Evolutionary conservation across 306 rosid species (phyloP), one percentile per base, ranked within the genome.

Genomic region (Prinsepia uniflora): DNA sequence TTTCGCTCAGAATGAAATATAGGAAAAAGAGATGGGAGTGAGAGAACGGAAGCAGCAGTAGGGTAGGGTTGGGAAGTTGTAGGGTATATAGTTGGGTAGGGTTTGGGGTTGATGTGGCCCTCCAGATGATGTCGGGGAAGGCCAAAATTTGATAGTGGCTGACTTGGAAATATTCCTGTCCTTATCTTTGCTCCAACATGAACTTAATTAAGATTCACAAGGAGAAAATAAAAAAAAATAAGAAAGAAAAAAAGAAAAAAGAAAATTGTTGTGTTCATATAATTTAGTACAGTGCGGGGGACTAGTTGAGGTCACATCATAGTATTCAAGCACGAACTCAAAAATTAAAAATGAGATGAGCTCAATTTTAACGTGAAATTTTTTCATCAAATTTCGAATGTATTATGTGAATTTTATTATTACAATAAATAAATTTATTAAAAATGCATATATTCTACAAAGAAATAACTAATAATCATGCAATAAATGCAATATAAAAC

Each of bases 241-340:
- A 24, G 30, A 24, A 30, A 30, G 2, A 30, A 30, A 30, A 2
- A 30, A 30, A 30, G 2, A 30, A 30, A 2, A 30, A 30, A 1
- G 3, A 30, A 2, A 30, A 30, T 30, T 59, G 17, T 14, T 59
- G 10, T 7, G 42, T 61, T 61, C 24, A 61, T 15, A 8, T 20
- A 17, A 40, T 17, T 39, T 17, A 24, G 24, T 11, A 46, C 19
- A 8, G 42, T 69, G 81, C 72, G 79, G 72, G 75, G 63, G 59
- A 68, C n/a, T 4, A 9, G 30, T 74, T 40, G 50, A 65, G 58
- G 75, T 74, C 82, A 74, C 79, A 68, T 79, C 79, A 74, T 58
- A 72, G 72, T 68, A n/a, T n/a, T n/a, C n/a, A n/a, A n/a, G n/a
- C n/a, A n/a, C n/a, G n/a, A n/a, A n/a, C n/a, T n/a, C n/a, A n/a